Base-by-base conservation (phyloP, 345 rosid genomes). In the Eucalyptus pumila region DNA sequence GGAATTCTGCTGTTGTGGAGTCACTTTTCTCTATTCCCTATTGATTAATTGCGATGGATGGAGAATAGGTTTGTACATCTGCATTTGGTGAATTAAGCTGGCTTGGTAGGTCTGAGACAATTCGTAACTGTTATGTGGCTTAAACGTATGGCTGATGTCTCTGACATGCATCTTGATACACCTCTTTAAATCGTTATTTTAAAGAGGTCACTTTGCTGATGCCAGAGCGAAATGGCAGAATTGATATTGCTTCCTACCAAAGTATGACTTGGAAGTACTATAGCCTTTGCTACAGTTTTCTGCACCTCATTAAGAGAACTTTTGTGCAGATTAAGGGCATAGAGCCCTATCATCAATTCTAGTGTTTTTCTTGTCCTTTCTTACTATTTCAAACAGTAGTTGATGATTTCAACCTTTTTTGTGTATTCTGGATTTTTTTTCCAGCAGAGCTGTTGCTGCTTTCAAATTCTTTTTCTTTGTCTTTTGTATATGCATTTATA, bases 131-230 rank as follows among this genome's bases (percentile, higher is more conserved):
- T 37, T 76, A 76, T 1, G 27, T 37, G 83, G 83, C 87, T 21
- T 51, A 17, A 17, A 21, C 11, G 21, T 86, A 32, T 56, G 27
- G 56, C 27, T 9, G 30, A 86, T 51, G 32, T 45, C 40, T 65
- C 26, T n/a, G 27, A 48, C 17, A 15, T 62, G 99, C 99, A 96
- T 96, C 98, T 89, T 19, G 99, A 95, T 96, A 95, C 99, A 91
- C 92, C 97, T 94, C 91, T 91, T 91, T 93, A 94, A 93, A 93
- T 95, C 91, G 87, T 94, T 87, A 90, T 95, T 94, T 95, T 95
- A 90, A 92, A 90, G 91, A 86, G 98, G 98, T 94, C 99, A 97
- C 99, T 93, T 90, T 88, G 42, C 87, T 80, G 97, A 98, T 97
- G 99, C 99, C 89, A 95, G 62, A 97, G 88, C 37, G 92, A 95